A percentile compares a stretch with the other conserved stretches of the same genome.
phyloP scores from a whole-genome alignment of 1,284 basidiomycete species.

The Heterobasidion occidentale region DNA sequence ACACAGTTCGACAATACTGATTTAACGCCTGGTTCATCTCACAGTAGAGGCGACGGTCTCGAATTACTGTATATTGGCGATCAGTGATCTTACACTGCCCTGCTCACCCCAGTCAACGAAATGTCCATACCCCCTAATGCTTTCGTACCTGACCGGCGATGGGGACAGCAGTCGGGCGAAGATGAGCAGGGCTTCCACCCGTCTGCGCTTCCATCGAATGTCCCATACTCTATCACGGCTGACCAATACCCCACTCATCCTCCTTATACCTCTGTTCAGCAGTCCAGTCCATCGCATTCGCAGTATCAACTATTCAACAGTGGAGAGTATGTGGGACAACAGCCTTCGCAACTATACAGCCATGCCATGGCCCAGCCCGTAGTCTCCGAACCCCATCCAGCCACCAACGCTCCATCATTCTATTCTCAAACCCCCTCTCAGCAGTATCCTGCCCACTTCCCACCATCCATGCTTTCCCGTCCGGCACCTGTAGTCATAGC shows the following conservation, averaged over 20 bases:
- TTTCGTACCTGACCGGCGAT: background rate
- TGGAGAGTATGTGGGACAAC: background rate
- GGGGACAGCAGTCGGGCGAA: background rate
- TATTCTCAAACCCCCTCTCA: background rate
- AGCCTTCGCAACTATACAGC: too few species aligned
- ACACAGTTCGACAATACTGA: too few species aligned
- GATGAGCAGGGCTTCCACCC: background rate
- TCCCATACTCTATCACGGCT: background rate
- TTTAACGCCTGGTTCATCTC: too few species aligned
- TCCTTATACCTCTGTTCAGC: background rate
- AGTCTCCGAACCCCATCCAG: background rate
- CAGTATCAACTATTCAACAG: background rate
- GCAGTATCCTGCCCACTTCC: background rate
- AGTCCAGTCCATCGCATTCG: background rate
- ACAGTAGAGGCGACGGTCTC: too few species aligned
- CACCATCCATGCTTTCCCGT: background rate
- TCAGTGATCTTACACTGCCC: too few species aligned
- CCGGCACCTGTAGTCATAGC: background rate
- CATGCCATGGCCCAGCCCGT: background rate
- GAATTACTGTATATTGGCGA: too few species aligned
- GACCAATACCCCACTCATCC: background rate
- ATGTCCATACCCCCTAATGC: background rate
- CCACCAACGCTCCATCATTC: background rate
- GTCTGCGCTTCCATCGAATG: background rate
- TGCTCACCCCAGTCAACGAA: background rate